These are phyloP conservation scores for Mucor velutinosus DNA, from an alignment of 371 early-diverging fungal species.

Conservation along the genomic window DNA sequence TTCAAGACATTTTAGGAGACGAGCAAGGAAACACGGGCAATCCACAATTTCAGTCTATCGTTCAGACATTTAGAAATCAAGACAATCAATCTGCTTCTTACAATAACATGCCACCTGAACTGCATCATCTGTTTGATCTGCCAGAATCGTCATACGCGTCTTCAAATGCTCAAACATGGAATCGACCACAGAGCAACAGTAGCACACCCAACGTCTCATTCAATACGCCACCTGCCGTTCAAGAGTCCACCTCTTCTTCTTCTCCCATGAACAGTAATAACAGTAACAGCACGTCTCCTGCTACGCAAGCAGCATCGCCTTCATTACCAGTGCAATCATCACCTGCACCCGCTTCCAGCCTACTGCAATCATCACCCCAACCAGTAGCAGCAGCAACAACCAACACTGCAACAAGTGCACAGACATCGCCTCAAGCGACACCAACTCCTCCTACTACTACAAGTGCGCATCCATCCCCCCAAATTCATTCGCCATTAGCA, in stretches of 20 bases:
- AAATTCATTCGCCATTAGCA: neutral
- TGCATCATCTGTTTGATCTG: slow-evolving; percentile 33
- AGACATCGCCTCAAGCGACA: slow-evolving; percentile 1
- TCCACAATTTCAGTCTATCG: slow-evolving; percentile 25
- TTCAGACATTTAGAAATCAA: slow-evolving; percentile 17
- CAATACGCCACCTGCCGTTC: neutral
- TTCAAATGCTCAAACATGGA: slow-evolving; percentile 8
- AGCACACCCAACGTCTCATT: neutral
- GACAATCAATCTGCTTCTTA: slow-evolving; percentile 24
- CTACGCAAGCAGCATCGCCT: neutral
- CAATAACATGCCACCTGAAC: slow-evolving; percentile 36
- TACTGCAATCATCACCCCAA: neutral
- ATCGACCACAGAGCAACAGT: neutral
- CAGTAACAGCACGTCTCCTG: neutral
- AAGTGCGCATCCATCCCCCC: neutral
- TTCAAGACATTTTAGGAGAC: slow-evolving; percentile 37
- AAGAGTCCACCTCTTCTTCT: neutral
- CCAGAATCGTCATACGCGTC: slow-evolving; percentile 2
- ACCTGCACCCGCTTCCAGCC: neutral
- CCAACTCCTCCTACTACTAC: neutral
- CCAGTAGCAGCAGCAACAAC: neutral
- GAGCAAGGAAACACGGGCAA: slow-evolving; percentile 18
- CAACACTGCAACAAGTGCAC: too few relatives aligned
- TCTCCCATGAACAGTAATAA: slow-evolving; percentile 6
- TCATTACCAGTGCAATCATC: neutral